These are phyloP conservation scores for Zea mays DNA, from an alignment of 176 grass and related monocot species.

Conservation along the genomic window Zm-B73-REFERENCE-NAM-5.0 NC_050096.1:14510501-14511000, in stretches of 20 bases:
- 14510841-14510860: not conserved
- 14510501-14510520: constrained; percentile 9
- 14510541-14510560: no score
- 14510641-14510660: constrained; percentile 2
- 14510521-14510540: not conserved
- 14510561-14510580: no score
- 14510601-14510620: no score
- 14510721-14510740: constrained; percentile 20
- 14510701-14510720: constrained; percentile 14
- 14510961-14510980: no score
- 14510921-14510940: no score
- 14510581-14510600: no score
- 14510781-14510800: not conserved
- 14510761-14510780: not conserved
- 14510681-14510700: constrained; percentile 4
- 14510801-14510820: constrained; percentile 7
- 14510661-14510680: constrained; percentile 31
- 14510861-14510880: not conserved
- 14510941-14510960: no score
- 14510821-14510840: not conserved
- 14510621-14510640: not conserved
- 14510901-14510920: not conserved
- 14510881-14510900: not conserved
- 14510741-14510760: not conserved
- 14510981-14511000: no score